Percentiles rank a stretch among this genome's conserved stretches.
phyloP scores from a whole-genome alignment of 192 early-diverging fungal genomes.

The Podila horticola region DNA sequence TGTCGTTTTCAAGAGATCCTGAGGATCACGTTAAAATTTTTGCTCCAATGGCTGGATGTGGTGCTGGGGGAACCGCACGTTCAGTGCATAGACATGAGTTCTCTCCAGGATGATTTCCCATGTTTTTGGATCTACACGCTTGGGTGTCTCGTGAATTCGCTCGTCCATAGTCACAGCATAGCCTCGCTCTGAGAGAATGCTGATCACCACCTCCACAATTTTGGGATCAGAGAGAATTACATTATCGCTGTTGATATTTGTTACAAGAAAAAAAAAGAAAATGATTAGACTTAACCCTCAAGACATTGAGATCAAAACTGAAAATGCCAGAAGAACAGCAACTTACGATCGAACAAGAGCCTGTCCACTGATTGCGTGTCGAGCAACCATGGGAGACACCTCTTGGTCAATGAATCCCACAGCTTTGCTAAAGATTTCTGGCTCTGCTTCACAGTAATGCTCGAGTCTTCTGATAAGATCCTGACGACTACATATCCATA shows the following conservation, averaged over 20 bases:
- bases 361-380: slow-evolving; percentile 67
- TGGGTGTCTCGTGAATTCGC: slow-evolving; percentile 58
- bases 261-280: neutral
- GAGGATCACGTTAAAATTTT: slow-evolving; percentile 52
- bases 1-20: too few species aligned
- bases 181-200: slow-evolving; percentile 66
- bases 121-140: slow-evolving; percentile 57
- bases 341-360: slow-evolving; percentile 65
- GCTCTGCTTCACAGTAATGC: slow-evolving; percentile 63
- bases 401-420: slow-evolving; percentile 60
- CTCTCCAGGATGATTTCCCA: slow-evolving; percentile 62
- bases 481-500: slow-evolving; percentile 37
- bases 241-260: slow-evolving; percentile 38
- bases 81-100: slow-evolving; percentile 57
- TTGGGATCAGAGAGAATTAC: slow-evolving; percentile 53
- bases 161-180: slow-evolving; percentile 66
- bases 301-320: neutral
- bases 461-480: slow-evolving; percentile 66
- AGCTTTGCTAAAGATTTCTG: slow-evolving; percentile 54
- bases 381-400: slow-evolving; percentile 58
- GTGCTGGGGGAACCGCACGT: slow-evolving; percentile 66
- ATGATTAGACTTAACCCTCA: neutral
- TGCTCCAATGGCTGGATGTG: slow-evolving; percentile 69
- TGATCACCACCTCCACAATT: slow-evolving; percentile 64
- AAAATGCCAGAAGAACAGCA: too few species aligned